phyloP scores from a whole-genome alignment of 2,329 filamentous ascomycete species.

The Arachnomyces sp. region DNA sequence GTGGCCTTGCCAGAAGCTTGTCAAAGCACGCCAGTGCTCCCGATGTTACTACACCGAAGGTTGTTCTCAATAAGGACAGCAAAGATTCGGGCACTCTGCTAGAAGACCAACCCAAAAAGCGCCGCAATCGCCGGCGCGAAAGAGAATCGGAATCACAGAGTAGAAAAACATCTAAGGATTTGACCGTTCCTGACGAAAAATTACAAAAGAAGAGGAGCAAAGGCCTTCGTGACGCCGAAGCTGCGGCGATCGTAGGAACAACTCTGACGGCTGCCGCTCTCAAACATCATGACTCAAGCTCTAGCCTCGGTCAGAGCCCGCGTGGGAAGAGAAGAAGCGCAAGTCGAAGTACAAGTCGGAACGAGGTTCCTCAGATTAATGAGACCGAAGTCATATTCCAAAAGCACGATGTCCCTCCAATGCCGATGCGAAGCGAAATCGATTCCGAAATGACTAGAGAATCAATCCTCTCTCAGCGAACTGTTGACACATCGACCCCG shows the following conservation, averaged over 20 bases:
- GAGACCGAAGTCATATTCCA: conserved; percentile 50
- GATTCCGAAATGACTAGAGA: conserved; percentile 81
- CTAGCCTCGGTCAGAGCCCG: conserved; percentile 43
- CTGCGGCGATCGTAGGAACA: conserved; percentile 48
- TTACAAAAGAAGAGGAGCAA: conserved; percentile 49
- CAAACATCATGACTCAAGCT: conserved; percentile 57
- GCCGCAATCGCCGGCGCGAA: conserved; percentile 45
- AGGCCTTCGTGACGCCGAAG: conserved; percentile 48
- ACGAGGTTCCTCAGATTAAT: conserved; percentile 30
- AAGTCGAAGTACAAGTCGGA: conserved; percentile 45
- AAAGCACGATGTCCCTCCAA: conserved; percentile 61
- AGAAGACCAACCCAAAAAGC: conserved; percentile 48
- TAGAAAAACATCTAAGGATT: conserved; percentile 41
- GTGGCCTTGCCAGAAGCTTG: conserved; percentile 46
- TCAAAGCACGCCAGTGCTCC: conserved; percentile 57
- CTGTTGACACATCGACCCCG: conserved; percentile 63
- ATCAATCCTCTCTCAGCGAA: conserved; percentile 76
- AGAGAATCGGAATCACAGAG: conserved; percentile 40
- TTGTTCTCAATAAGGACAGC: conserved; percentile 52
- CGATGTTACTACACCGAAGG: conserved; percentile 54
- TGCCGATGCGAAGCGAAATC: conserved; percentile 83
- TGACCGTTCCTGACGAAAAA: conserved; percentile 45
- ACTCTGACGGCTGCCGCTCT: conserved; percentile 57
- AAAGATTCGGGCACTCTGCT: conserved; percentile 53
- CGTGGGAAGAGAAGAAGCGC: conserved; percentile 40